Evolutionary conservation across 805 yeast genomes (phyloP).

Genomic region (Saturnispora zaruensis): DNA sequence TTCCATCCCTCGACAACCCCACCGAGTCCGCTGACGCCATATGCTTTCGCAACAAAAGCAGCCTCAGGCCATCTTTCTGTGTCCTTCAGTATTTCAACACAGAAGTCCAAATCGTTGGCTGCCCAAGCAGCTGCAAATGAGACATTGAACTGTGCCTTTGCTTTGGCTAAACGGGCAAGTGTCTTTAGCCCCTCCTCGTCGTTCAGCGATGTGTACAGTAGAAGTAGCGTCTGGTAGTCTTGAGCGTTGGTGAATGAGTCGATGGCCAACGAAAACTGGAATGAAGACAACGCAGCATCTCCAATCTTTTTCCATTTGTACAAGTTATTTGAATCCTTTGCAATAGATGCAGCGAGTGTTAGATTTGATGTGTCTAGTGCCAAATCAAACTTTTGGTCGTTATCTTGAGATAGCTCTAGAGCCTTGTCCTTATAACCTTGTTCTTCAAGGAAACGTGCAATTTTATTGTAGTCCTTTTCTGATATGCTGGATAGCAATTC

Average conservation of each 20-base stretch:
- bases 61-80: slow-evolving; percentile 79
- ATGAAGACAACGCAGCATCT: slow-evolving; percentile 68
- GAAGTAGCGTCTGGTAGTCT: slow-evolving; percentile 74
- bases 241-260: slow-evolving; percentile 70
- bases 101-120: slow-evolving; percentile 57
- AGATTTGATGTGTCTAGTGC: slow-evolving; percentile 73
- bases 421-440: slow-evolving; percentile 86
- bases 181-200: slow-evolving; percentile 48
- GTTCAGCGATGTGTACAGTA: slow-evolving; percentile 76
- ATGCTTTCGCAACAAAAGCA: slow-evolving; percentile 67
- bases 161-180: slow-evolving; percentile 60
- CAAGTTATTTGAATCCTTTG: slow-evolving; percentile 43
- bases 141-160: slow-evolving; percentile 74
- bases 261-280: slow-evolving; percentile 76
- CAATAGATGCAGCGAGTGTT: slow-evolving; percentile 60
- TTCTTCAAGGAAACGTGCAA: slow-evolving; percentile 88
- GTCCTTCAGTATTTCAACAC: slow-evolving; percentile 55
- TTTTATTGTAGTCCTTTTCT: slow-evolving; percentile 59
- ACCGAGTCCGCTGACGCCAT: slow-evolving; percentile 36
- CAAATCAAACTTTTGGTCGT: slow-evolving; percentile 86
- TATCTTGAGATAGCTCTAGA: slow-evolving; percentile 69
- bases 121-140: slow-evolving; percentile 92
- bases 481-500: slow-evolving; percentile 55
- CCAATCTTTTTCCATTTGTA: slow-evolving; percentile 90
- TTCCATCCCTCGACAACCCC: slow-evolving; percentile 62